Percentiles rank a stretch among this genome's conserved stretches.
These are phyloP conservation scores for Amborella trichopoda DNA, from an alignment of 164 flowering plant species.

Conservation along the genomic window DNA sequence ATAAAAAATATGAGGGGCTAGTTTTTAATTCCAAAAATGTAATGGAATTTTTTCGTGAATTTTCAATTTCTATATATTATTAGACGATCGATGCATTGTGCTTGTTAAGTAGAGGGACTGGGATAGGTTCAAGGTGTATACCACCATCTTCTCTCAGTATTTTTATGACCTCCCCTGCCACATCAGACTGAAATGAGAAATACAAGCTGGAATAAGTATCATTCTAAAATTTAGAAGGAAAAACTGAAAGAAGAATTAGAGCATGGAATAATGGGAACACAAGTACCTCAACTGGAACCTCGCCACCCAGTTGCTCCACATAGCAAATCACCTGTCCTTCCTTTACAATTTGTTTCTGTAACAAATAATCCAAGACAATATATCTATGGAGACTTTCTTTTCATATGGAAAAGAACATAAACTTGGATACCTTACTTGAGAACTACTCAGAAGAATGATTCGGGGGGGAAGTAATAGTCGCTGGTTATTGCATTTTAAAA, in stretches of 20 bases:
- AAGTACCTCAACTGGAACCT: conserved; percentile 58
- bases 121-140: conserved; percentile 20
- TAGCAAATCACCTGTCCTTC: conserved; percentile 80
- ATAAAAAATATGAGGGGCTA: no score
- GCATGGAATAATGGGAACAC: conserved; percentile 1
- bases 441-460: no score
- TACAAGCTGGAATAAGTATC: not conserved
- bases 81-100: no score
- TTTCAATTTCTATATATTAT: no score
- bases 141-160: conserved; percentile 71
- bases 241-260: not conserved
- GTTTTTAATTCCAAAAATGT: no score
- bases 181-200: conserved; percentile 36
- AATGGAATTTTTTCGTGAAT: no score
- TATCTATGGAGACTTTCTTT: no score
- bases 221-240: not conserved
- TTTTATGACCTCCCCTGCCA: conserved; percentile 62
- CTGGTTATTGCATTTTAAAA: no score
- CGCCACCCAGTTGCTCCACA: conserved; percentile 67
- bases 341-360: conserved; percentile 68
- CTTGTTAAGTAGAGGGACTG: no score
- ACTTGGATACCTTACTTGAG: no score
- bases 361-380: not conserved
- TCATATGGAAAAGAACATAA: no score
- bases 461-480: no score